A percentile compares a stretch with the other conserved stretches of the same genome.
These are phyloP conservation scores for Fusarium sambucinum DNA, from an alignment of 2,329 filamentous ascomycete genomes.

Conservation along the genomic window DNA sequence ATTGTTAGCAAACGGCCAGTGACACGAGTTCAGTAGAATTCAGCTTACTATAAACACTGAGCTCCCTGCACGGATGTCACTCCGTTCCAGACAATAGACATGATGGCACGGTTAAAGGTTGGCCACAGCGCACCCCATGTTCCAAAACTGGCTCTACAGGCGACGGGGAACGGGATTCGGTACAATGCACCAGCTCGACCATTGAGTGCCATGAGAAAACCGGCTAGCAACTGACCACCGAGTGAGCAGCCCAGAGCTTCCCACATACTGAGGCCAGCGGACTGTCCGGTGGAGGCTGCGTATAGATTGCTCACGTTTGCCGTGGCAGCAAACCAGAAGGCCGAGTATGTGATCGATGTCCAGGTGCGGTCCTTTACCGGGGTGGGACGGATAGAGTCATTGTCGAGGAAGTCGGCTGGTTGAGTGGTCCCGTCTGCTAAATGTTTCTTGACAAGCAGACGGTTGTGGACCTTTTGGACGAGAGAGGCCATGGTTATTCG, in stretches of 20 bases:
- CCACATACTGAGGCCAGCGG: conserved; percentile 13
- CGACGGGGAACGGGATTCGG: conserved; percentile 11
- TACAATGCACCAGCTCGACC: conserved; percentile 14
- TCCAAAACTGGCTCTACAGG: conserved; percentile 14
- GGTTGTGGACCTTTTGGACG: neutral
- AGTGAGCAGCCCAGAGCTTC: conserved; percentile 11
- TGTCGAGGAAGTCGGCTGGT: conserved; percentile 18
- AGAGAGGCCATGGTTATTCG: neutral
- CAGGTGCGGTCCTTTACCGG: conserved; percentile 18
- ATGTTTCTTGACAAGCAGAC: conserved; percentile 3
- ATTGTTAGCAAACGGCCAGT: neutral
- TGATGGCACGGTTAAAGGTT: conserved; percentile 9
- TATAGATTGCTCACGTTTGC: conserved; percentile 17
- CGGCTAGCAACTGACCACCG: conserved; percentile 11
- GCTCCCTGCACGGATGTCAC: conserved; percentile 20
- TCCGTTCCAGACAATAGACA: conserved; percentile 25
- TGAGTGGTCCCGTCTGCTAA: neutral
- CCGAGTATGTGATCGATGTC: conserved; percentile 21
- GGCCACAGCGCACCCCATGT: conserved; percentile 23
- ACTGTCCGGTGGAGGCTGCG: neutral
- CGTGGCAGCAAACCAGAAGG: conserved; percentile 2
- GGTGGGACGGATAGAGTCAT: conserved; percentile 17
- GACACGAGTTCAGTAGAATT: rapidly evolving
- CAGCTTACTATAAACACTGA: conserved; percentile 14
- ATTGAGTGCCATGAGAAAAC: conserved; percentile 18